These are phyloP conservation scores for Xylaria sp. DNA, from an alignment of 2,329 filamentous ascomycete genomes.

Conservation along the genomic window DNA sequence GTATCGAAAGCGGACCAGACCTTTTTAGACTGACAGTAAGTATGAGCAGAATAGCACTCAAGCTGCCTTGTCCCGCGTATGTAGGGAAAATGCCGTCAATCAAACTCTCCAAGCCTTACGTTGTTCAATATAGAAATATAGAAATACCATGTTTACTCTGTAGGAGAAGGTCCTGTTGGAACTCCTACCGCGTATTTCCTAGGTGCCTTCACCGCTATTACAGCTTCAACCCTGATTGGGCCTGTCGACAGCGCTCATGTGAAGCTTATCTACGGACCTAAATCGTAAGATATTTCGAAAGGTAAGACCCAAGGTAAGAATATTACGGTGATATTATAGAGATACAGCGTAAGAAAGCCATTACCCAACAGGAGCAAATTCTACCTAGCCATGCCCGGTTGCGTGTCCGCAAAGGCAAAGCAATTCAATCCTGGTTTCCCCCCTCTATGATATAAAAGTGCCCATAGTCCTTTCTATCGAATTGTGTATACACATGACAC, in stretches of 20 bases:
- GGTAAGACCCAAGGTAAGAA: background rate
- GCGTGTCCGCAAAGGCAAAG: constrained; percentile 16
- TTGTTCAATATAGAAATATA: background rate
- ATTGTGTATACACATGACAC: constrained; percentile 25
- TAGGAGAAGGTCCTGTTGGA: background rate
- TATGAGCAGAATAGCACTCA: background rate
- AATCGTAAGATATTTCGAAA: background rate
- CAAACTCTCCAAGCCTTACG: background rate
- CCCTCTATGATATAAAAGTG: constrained; percentile 29
- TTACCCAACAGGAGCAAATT: constrained; percentile 10
- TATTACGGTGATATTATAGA: constrained; percentile 27
- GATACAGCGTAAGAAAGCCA: constrained; percentile 25
- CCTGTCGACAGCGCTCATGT: background rate
- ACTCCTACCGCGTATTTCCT: background rate
- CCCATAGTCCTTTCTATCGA: constrained; percentile 29
- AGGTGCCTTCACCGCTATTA: background rate
- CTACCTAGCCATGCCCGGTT: constrained; percentile 13
- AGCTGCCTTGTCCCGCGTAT: background rate
- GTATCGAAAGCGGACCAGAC: too few relatives aligned
- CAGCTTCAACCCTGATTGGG: background rate
- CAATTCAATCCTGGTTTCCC: constrained; percentile 22
- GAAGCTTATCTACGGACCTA: background rate
- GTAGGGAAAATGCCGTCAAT: background rate
- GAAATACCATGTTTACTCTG: background rate
- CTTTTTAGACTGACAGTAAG: background rate